These are phyloP conservation scores for Saprolegnia diclina DNA, from an alignment of 352 stramenopile genomes.

Conservation along the genomic window DNA sequence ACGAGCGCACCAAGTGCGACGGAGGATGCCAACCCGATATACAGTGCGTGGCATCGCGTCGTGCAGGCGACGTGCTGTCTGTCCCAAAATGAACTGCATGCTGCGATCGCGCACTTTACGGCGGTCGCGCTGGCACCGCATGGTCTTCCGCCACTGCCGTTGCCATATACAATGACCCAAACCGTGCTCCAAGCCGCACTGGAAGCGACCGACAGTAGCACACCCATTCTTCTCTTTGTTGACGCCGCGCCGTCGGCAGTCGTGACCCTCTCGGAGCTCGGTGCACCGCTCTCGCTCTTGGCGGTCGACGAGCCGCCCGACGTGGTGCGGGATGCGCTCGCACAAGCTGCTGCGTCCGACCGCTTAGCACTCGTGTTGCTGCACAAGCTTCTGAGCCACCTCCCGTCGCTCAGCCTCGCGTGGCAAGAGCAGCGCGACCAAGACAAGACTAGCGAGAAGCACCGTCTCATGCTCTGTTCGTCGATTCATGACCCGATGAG, in stretches of 20 bases:
- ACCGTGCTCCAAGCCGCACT: not conserved
- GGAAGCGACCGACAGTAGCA: not conserved
- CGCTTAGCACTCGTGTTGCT: not conserved
- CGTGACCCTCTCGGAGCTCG: not conserved
- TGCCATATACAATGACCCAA: not conserved
- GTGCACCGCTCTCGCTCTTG: not conserved
- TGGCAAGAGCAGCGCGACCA: too few species aligned
- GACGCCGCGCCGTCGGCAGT: not conserved
- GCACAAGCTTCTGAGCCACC: not conserved
- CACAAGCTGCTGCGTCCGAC: not conserved
- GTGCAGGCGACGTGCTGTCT: not conserved
- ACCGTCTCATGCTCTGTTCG: too few species aligned
- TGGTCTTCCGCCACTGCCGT: not conserved
- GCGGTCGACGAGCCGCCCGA: not conserved
- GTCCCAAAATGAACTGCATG: not conserved
- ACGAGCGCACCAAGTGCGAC: too few species aligned
- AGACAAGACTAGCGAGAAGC: too few species aligned
- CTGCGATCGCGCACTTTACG: not conserved
- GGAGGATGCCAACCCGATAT: not conserved
- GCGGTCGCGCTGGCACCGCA: not conserved
- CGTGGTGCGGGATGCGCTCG: not conserved
- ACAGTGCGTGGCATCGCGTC: constrained; percentile 1
- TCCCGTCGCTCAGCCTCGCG: not conserved
- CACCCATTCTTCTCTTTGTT: constrained; percentile 15
- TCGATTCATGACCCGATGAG: too few species aligned